Evolutionary conservation across 2,329 filamentous ascomycete genomes (phyloP), one percentile per base, ranked within the genome.

Genomic region (Monosporascus sp.): DNA sequence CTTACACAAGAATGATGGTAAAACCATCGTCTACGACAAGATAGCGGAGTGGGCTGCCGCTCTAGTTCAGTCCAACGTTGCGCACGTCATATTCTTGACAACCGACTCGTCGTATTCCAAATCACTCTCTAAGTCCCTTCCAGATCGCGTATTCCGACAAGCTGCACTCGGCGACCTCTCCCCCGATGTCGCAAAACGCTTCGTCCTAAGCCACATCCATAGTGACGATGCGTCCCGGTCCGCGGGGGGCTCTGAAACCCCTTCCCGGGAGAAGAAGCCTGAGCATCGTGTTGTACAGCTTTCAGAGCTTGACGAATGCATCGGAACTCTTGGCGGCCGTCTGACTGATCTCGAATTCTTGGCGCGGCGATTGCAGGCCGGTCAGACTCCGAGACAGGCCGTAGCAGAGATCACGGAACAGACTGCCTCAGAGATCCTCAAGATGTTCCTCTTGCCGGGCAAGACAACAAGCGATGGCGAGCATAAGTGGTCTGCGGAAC

Each of bases 301-400:
- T 7, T 69, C 71, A 1, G 89, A 92, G 57, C 79, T 99, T 2
- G 91, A 97, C 63, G 79, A 79, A 27, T 92, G 89, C 61, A 95
- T 97, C 59, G 81, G 85, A 27, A 81, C 86, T 0, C 80, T 99
- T 1, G 94, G 94, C 22, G 94, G 94, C 2, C 89, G 94, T 3
- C 79, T 99, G n/a, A 96, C 91, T 0, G 94, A 99, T 65, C 85
- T 99, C 20, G 93, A 97, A 67, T 95, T 94, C 65, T 83, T 99
- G 44, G 88, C 92, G n/a, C 85, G 93, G 37, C 82, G 94, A 19
- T 88, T 99, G 62, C 90, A 91, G 71, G 85, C 88, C 1, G 93
- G 94, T 17, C 91, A 97, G 68, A 87, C 81, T 2, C 94, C 94
- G 1, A 81, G 79, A 58, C 80, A 87, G 60, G 94, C 94, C 3